Base-by-base conservation (phyloP, 179 eudicot genomes). In the Corrigiola litoralis region DNA sequence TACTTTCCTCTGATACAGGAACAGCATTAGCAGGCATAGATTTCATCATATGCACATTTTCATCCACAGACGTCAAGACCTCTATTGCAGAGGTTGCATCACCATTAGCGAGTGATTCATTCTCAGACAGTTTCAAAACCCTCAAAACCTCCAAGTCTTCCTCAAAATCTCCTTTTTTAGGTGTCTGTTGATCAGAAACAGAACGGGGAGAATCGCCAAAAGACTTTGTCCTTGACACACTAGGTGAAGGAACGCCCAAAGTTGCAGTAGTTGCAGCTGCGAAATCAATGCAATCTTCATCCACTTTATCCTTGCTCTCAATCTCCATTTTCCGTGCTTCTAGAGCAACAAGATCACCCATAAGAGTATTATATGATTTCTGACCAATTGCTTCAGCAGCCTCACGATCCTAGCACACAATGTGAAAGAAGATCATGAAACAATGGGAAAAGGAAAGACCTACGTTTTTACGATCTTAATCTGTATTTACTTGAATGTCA, bases 231-330 rank as follows among this genome's bases (percentile, higher is more conserved):
- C 79, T 79, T 63, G 90, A 76, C 53, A 92, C 88, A 64, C 73
- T 75, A 10, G 98, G 98, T 33, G 95, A 89, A 55, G 98, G 98
- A 47, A 92, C 95, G 14, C 98, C 95, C 63, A 92, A 74, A 50
- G 92, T 73, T 59, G 98, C 98, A 67, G 98, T 79, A 55, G 98
- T 92, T 65, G 98, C 95, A 40, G 98, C 96, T 72, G 75, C 92
- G 77, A 92, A 89, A 82, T 92, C 98, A 64, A 92, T 75, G 70
- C 69, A 75, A 73, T 92, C 92, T 69, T 80, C 97, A 58, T 83
- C 91, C 52, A 67, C 57, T 72, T 72, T 77, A 38, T 70, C 73
- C 55, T 75, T 72, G 38, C 36, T 56, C 42, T 74, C 82, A 48
- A 49, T 64, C 64, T 76, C 85, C 78, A 76, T 67, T 64, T 76